Evolutionary conservation across 2,329 filamentous ascomycete species (phyloP).

Genomic region (Beauveria bassiana): DNA sequence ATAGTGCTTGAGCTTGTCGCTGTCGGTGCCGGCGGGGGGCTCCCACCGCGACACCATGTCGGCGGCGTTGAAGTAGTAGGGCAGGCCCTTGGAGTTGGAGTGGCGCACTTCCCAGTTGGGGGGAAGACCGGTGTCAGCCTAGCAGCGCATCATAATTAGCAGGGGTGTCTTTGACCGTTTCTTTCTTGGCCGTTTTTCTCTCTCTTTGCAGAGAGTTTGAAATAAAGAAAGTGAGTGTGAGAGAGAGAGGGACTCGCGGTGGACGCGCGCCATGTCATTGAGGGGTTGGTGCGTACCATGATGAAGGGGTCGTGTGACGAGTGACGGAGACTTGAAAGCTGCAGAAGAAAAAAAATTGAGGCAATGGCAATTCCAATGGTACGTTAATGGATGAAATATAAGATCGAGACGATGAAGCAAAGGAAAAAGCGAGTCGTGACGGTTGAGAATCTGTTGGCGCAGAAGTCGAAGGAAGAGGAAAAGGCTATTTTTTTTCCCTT

Average conservation of each 20-base stretch:
- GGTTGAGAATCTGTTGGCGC: not conserved
- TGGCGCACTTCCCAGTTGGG: slow-evolving; percentile 90
- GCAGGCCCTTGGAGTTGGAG: slow-evolving; percentile 96
- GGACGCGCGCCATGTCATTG: not conserved
- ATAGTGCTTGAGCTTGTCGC: slow-evolving; percentile 85
- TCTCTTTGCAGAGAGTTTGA: no score
- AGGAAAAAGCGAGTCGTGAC: not conserved
- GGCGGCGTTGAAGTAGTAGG: slow-evolving; percentile 91
- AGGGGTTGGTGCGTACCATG: not conserved
- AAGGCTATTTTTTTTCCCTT: no score
- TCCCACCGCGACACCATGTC: slow-evolving; percentile 94
- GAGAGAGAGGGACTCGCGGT: no score
- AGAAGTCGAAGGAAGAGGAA: not conserved
- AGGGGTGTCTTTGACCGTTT: not conserved
- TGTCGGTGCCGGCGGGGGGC: slow-evolving; percentile 79
- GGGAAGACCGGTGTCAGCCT: slow-evolving; percentile 75
- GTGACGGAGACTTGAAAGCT: no score
- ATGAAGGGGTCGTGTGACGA: not conserved
- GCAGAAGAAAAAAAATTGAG: no score
- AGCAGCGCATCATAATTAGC: not conserved
- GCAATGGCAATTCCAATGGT: no score
- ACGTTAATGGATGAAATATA: not conserved
- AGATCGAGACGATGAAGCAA: not conserved
- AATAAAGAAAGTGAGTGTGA: no score
- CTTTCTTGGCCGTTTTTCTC: no score